Percentiles rank a stretch among this genome's conserved stretches.
phyloP scores from a whole-genome alignment of 208 protist genomes.

The Crithidia fasciculata region DNA sequence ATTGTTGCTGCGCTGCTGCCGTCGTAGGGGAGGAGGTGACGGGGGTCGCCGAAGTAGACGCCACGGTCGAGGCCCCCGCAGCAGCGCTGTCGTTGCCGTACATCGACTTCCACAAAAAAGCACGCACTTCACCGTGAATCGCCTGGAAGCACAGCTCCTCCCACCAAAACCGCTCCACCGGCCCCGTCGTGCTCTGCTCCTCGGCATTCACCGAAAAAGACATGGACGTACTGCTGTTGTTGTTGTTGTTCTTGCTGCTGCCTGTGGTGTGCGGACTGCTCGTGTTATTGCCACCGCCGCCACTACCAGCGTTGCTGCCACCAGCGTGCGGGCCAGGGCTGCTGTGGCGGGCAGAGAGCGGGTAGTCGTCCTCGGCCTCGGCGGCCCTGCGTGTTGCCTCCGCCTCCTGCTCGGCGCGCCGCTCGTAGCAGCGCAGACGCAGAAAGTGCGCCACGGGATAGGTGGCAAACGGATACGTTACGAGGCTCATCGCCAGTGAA shows the following conservation, averaged over 20 bases:
- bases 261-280: neutral
- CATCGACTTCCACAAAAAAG: slow-evolving; percentile 25
- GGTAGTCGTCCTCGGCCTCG: slow-evolving; percentile 29
- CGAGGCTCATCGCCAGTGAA: slow-evolving; percentile 20
- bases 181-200: neutral
- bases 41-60: slow-evolving; percentile 5
- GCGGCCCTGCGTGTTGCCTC: neutral
- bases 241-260: slow-evolving; percentile 2
- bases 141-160: slow-evolving; percentile 20
- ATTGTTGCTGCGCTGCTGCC: neutral
- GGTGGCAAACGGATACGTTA: slow-evolving; percentile 39
- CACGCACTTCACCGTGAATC: slow-evolving; percentile 25
- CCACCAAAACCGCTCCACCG: slow-evolving; percentile 29
- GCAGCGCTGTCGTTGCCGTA: slow-evolving; percentile 11
- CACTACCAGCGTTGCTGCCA: neutral
- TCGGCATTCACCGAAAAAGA: neutral
- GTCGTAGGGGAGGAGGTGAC: slow-evolving; percentile 12
- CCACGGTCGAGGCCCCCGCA: neutral
- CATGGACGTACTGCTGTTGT: neutral
- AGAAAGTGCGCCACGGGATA: slow-evolving; percentile 44
- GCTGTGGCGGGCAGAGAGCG: neutral
- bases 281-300: neutral
- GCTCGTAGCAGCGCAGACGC: slow-evolving; percentile 42
- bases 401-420: slow-evolving; percentile 15
- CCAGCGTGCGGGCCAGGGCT: neutral